A percentile compares a stretch with the other conserved stretches of the same genome.
phyloP scores from a whole-genome alignment of 176 grass and related monocot species.

The Cenchrus fungigraminus region DNA sequence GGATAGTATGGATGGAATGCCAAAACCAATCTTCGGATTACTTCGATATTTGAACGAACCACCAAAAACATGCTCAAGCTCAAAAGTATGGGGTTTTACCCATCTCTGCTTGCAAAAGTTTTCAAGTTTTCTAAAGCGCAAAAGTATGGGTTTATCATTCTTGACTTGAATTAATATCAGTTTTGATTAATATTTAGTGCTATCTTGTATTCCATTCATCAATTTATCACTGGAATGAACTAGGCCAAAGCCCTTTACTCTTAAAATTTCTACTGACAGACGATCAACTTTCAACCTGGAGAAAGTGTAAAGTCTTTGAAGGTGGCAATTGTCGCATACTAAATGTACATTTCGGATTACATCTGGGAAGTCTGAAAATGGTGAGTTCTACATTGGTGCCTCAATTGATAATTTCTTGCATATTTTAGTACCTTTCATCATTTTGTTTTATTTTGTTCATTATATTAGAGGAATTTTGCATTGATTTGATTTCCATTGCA shows the following conservation, averaged over 20 bases:
- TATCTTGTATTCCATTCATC: conserved; percentile 17
- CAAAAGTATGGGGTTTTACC: not conserved
- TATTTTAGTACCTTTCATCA: not conserved
- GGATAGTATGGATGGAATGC: conserved; percentile 12
- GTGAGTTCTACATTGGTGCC: conserved; percentile 40
- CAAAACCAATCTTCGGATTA: not conserved
- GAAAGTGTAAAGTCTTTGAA: conserved; percentile 78
- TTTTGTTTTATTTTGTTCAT: not conserved
- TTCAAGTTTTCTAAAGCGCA: not conserved
- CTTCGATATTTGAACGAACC: conserved; percentile 12
- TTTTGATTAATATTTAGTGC: not conserved
- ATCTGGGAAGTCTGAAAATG: conserved; percentile 83
- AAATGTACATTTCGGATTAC: conserved; percentile 72
- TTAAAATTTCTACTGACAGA: conserved; percentile 51
- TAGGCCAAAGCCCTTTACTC: not conserved
- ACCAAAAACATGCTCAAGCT: not conserved
- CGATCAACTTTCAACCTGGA: conserved; percentile 76
- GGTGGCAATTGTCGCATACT: conserved; percentile 57
- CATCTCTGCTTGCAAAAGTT: not conserved
- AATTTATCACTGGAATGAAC: not conserved
- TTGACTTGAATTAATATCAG: conserved; percentile 3
- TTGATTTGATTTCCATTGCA: conserved; percentile 13
- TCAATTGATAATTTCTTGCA: not conserved
- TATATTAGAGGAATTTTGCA: not conserved
- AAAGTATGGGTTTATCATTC: not conserved